phyloP scores from a whole-genome alignment of 2,329 filamentous ascomycete genomes.

The Fusarium coicis region DNA sequence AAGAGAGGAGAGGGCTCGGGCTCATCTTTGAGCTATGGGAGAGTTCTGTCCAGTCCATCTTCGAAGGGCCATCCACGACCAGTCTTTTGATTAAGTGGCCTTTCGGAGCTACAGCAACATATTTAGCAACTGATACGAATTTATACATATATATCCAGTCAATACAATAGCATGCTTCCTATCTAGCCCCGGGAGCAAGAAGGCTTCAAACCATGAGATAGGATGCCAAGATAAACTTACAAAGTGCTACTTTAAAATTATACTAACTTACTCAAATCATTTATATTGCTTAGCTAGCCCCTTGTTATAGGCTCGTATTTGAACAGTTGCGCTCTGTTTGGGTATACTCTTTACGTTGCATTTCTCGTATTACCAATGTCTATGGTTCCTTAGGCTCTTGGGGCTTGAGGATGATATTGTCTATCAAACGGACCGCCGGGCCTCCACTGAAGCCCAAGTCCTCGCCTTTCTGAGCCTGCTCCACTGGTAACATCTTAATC shows the following conservation, averaged over 20 bases:
- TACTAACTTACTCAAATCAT: background rate
- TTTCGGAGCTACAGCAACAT: background rate
- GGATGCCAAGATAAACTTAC: background rate
- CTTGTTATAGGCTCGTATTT: slow-evolving; percentile 9
- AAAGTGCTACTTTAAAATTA: background rate
- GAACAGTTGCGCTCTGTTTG: slow-evolving; percentile 21
- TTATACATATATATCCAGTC: slow-evolving; percentile 12
- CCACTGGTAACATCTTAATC: slow-evolving; percentile 86
- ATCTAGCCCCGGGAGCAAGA: background rate
- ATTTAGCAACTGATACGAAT: slow-evolving; percentile 1
- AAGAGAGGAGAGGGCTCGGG: slow-evolving; percentile 61
- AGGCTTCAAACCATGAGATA: background rate
- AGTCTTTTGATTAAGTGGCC: background rate
- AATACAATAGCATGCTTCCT: background rate
- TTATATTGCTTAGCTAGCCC: background rate
- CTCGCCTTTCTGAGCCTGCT: slow-evolving; percentile 75
- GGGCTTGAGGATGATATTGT: slow-evolving; percentile 82
- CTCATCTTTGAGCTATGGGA: slow-evolving; percentile 56
- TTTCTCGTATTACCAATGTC: background rate
- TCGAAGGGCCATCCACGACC: background rate
- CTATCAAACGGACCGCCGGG: slow-evolving; percentile 86
- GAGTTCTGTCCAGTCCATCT: slow-evolving; percentile 17
- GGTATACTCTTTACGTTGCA: slow-evolving; percentile 29
- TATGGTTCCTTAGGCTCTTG: slow-evolving; percentile 27
- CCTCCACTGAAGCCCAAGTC: slow-evolving; percentile 78